Evolutionary conservation across 768 basidiomycete genomes (phyloP), one percentile per base, ranked within the genome.

Genomic region (Tricholomella constricta): DNA sequence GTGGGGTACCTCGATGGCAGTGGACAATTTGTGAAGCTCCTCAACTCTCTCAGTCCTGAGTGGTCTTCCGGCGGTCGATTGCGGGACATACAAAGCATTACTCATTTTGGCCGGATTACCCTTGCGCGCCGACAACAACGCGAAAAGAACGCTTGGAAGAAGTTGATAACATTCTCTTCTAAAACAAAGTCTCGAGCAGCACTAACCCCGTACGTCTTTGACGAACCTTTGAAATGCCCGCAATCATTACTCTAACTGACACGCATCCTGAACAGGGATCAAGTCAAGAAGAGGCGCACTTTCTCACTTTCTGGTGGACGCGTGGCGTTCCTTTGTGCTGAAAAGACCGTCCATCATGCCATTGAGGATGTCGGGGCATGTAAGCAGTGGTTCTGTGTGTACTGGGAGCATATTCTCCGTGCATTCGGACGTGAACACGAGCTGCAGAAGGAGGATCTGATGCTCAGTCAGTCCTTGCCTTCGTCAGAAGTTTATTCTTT

Each of bases 141-240:
- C 26, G 51, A 57, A 27, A 52, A 43, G 32, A 51, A 48, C 37
- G 46, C 49, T 12, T n/a, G 22, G 29, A 57, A 57, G 23, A 25
- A 51, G 1, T 26, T 57, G 42, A 40, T 45, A 25, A 47, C 55
- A n/a, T 52, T 57, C 11, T 57, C 55, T n/a, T n/a, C n/a, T n/a
- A n/a, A n/a, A n/a, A n/a, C n/a, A n/a, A n/a, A n/a, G n/a, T n/a
- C n/a, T n/a, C n/a, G n/a, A n/a, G n/a, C n/a, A n/a, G n/a, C n/a
- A n/a, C n/a, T n/a, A n/a, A n/a, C n/a, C n/a, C n/a, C n/a, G n/a
- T n/a, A n/a, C n/a, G n/a, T n/a, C n/a, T n/a, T n/a, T n/a, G n/a
- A n/a, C n/a, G n/a, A n/a, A n/a, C n/a, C n/a, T n/a, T n/a, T n/a
- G n/a, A n/a, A n/a, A n/a, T n/a, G n/a, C n/a, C n/a, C n/a, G n/a